Percentiles rank a stretch among this genome's conserved stretches.
Conservation (phyloP, 2,329 filamentous ascomycete genomes). For the Arthrobotrys conoides region DNA sequence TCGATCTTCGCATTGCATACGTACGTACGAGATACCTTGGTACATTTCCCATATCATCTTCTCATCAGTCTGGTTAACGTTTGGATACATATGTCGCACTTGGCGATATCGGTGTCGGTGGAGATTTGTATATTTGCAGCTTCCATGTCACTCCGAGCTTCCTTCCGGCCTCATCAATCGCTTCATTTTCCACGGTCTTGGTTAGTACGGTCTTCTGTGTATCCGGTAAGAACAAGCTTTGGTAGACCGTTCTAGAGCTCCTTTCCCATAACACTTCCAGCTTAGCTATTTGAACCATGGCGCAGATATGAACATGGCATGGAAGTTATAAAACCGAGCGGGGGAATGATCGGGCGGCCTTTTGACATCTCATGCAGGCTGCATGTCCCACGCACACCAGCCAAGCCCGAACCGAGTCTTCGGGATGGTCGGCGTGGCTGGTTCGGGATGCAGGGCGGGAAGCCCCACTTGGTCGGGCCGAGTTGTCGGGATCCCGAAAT, state of each 20-base stretch:
- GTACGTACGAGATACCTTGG: constrained; percentile 12
- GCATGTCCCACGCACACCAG: constrained; percentile 1
- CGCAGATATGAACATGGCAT: constrained; percentile 12
- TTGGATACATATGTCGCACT: not conserved
- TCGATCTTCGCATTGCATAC: constrained; percentile 21
- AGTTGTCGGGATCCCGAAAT: not conserved
- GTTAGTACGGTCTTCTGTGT: not conserved
- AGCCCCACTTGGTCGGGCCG: constrained; percentile 12
- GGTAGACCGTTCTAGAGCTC: constrained; percentile 12
- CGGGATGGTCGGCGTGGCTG: constrained; percentile 12
- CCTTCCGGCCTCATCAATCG: constrained; percentile 32
- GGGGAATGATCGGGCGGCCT: constrained; percentile 30
- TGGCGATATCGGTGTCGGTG: not conserved
- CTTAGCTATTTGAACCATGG: constrained; percentile 21
- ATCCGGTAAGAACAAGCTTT: not conserved
- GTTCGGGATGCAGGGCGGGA: constrained; percentile 15
- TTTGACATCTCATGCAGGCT: constrained; percentile 16
- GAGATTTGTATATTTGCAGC: constrained; percentile 11
- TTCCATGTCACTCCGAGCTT: constrained; percentile 35
- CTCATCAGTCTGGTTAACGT: no score
- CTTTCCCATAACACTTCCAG: not conserved
- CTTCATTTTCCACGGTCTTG: no score
- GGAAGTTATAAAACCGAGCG: constrained; percentile 27
- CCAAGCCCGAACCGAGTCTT: constrained; percentile 27
- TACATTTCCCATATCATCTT: not conserved